Percentiles rank a stretch among this genome's conserved stretches.
Conservation (phyloP, 2,329 filamentous ascomycete genomes). For the Bipolaris zeicola region DNA sequence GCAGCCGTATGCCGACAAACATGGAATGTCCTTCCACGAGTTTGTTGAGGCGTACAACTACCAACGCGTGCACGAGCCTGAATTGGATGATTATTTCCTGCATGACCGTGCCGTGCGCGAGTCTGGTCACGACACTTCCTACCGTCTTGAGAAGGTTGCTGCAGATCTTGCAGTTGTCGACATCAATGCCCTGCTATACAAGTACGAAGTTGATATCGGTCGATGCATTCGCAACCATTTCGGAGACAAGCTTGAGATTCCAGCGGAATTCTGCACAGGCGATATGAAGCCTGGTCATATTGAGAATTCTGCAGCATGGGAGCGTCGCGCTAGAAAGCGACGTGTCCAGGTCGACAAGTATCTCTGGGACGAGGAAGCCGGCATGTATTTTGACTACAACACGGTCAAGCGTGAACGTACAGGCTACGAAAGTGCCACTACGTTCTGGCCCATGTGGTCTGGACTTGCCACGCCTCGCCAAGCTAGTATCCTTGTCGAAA, state of each 20-base stretch:
- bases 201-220: conserved; percentile 94
- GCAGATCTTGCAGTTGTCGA: conserved; percentile 92
- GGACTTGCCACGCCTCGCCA: conserved; percentile 84
- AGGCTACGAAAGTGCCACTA: conserved; percentile 88
- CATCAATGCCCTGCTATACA: conserved; percentile 92
- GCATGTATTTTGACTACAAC: conserved; percentile 98
- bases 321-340: conserved; percentile 82
- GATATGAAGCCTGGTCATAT: conserved; percentile 68
- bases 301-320: conserved; percentile 87
- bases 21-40: conserved; percentile 78
- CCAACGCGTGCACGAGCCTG: conserved; percentile 74
- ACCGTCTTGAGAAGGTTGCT: conserved; percentile 80
- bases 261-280: conserved; percentile 77
- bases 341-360: conserved; percentile 89
- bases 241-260: conserved; percentile 79
- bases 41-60: conserved; percentile 91
- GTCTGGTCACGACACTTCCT: conserved; percentile 95
- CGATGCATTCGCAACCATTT: conserved; percentile 84
- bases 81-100: conserved; percentile 92
- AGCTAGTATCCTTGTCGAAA: conserved; percentile 79
- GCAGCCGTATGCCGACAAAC: conserved; percentile 80
- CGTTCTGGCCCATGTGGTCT: conserved; percentile 97
- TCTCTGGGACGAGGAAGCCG: conserved; percentile 87
- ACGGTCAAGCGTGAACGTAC: conserved; percentile 80
- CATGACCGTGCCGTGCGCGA: conserved; percentile 96